phyloP scores from a whole-genome alignment of 805 yeast species.

The Ogataea allantospora region DNA sequence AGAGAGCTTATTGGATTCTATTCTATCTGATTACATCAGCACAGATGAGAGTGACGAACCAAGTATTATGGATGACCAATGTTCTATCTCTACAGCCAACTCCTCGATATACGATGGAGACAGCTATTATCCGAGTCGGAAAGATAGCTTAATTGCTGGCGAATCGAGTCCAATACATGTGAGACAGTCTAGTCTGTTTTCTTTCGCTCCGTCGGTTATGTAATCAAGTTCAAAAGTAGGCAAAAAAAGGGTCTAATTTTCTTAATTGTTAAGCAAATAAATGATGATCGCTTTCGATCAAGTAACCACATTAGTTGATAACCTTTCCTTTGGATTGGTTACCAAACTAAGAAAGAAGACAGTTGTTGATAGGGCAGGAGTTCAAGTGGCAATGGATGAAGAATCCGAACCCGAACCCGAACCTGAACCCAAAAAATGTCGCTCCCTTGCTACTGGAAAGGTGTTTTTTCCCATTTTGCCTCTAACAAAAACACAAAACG shows the following conservation, averaged over 20 bases:
- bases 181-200: slow-evolving; percentile 2
- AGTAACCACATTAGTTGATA: slow-evolving; percentile 14
- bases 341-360: slow-evolving; percentile 15
- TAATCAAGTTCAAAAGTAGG: not conserved
- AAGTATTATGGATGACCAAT: slow-evolving; percentile 7
- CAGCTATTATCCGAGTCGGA: not conserved
- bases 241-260: not conserved
- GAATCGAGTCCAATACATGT: slow-evolving; percentile 14
- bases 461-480: too few relatives aligned
- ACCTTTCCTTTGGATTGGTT: slow-evolving; percentile 20
- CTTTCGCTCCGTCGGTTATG: slow-evolving; percentile 4
- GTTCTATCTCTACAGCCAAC: slow-evolving; percentile 17
- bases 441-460: too few relatives aligned
- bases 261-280: not conserved
- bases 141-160: slow-evolving; percentile 22
- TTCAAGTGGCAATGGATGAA: slow-evolving; percentile 11
- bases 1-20: slow-evolving; percentile 20
- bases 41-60: slow-evolving; percentile 11
- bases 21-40: slow-evolving; percentile 19
- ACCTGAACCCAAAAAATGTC: too few relatives aligned
- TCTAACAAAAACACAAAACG: too few relatives aligned
- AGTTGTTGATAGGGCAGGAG: slow-evolving; percentile 16
- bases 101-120: slow-evolving; percentile 9
- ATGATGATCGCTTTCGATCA: slow-evolving; percentile 4
- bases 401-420: not conserved